These are phyloP conservation scores for Sphagnurus paluster DNA, from an alignment of 1,284 basidiomycete genomes.

Conservation along the genomic window DNA sequence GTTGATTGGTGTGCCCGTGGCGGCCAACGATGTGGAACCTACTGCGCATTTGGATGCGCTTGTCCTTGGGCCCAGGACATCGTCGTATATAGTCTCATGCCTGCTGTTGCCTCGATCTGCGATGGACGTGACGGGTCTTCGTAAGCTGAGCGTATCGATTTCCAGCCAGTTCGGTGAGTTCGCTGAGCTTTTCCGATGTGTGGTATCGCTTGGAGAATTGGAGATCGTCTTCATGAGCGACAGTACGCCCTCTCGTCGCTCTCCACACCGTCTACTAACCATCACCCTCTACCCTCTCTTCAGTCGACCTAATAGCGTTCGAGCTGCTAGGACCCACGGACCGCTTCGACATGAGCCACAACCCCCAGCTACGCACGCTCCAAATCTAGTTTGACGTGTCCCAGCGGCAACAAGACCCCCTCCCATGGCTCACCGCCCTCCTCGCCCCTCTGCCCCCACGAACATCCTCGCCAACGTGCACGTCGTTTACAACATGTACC, in stretches of 20 bases:
- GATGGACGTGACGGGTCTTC: conserved; percentile 19
- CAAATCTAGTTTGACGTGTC: conserved; percentile 26
- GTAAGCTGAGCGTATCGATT: conserved; percentile 24
- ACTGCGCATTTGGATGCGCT: conserved; percentile 22
- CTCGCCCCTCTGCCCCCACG: conserved; percentile 18
- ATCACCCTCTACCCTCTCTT: neutral
- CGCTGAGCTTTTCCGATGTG: conserved; percentile 23
- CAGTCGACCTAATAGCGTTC: conserved; percentile 22
- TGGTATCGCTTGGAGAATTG: conserved; percentile 17
- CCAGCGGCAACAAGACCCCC: conserved; percentile 26
- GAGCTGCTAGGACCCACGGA: conserved; percentile 16
- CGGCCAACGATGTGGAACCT: conserved; percentile 1
- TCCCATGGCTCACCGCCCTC: conserved; percentile 25
- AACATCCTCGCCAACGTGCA: conserved; percentile 20
- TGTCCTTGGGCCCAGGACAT: conserved; percentile 25
- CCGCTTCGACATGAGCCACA: conserved; percentile 24
- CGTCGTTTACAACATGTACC: conserved; percentile 26
- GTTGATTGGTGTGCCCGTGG: conserved; percentile 14
- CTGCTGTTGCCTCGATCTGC: conserved; percentile 22
- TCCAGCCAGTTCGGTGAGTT: conserved; percentile 26
- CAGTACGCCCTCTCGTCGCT: conserved; percentile 12
- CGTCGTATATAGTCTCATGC: conserved; percentile 20
- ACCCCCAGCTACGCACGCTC: conserved; percentile 20
- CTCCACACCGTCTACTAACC: too few species aligned
- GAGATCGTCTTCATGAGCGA: conserved; percentile 28